Base-by-base conservation (phyloP, 2,329 filamentous ascomycete species). In the Hyphodiscus sp. region DNA sequence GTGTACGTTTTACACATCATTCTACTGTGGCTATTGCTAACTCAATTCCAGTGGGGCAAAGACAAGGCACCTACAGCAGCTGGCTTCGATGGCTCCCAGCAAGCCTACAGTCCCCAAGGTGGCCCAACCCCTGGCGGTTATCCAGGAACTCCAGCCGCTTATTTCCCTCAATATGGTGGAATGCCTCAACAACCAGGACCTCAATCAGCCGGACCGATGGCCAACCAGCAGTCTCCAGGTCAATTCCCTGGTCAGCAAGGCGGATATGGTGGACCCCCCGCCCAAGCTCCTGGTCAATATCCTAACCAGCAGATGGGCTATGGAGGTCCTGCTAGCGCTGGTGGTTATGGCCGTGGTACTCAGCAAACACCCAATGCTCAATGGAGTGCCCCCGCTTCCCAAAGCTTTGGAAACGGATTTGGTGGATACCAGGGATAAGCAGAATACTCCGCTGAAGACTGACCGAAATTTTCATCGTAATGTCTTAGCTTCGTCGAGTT, bases 81-180 rank as follows among this genome's bases (percentile, higher is more conserved):
- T 66, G 87, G 86, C 63, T 95, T 96, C 65, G 89, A 89, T 63
- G 92, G 88, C 69, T 85, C 87, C 63, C 86, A 80, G 64, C 81
- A 81, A 68, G 73, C 76, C 20, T 86, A 83, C 66, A 85, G 81
- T 64, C 83, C 91, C 51, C 88, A 91, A 69, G 89, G 84, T 65
- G 86, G 80, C 63, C 85, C 83, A 72, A 85, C 79, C 62, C 82
- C 81, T 51, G 76, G 75, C 50, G 85, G 78, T 52, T 96, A 86
- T 68, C 86, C 88, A 59, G 88, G 85, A 64, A 89, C 89, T 45
- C 87, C 89, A 55, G 76, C 78, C 45, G 85, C 83, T 54, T 96
- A 90, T 76, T 97, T 96, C 72, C 91, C 92, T 62, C 94, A 97
- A 74, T 97, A 97, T 69, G 86, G 87, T 68, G 89, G 89, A 80